Evolutionary conservation across 2,329 filamentous ascomycete genomes (phyloP), one percentile per base, ranked within the genome.

Genomic region (Neurospora crassa): DNA sequence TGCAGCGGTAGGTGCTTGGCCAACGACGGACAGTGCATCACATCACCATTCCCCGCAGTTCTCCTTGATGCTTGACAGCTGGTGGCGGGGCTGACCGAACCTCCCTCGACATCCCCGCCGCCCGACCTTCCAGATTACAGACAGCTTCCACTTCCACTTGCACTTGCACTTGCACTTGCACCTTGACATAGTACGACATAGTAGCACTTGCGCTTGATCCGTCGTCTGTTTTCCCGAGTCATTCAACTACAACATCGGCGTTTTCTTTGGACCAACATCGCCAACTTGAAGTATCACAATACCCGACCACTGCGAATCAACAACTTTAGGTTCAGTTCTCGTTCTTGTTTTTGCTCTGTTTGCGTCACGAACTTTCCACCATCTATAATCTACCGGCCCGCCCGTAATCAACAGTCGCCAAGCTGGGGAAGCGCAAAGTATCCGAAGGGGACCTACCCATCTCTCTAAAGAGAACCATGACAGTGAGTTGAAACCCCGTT

Each of bases 391-490:
- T 18, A 14, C 24, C 29, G 47, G 20, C 53, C 47, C 42, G 69
- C 47, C 29, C 70, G 68, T 43, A 59, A 12, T 29, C 47, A 70
- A 72, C 71, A 45, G 20, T 67, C 68, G 83, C 80, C 84, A 87
- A 87, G 81, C 86, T 87, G 87, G 88, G 87, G 85, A 91, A 91
- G 84, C 88, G 89, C 82, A 91, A 89, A 82, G 83, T 89, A 77
- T 90, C 89, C 75, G 82, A 83, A 82, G 86, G 86, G 83, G 87
- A 88, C 79, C 80, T 83, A 80, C 82, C 84, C 80, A 83, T 84
- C 77, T 84, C 84, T 80, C 82, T 83, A 68, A 90, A 90, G 82
- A 85, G 84, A 83, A 85, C 79, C 80, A 90, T 90, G 87, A 83
- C 86, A 78, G 89, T 90, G 81, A 82, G 88, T 84, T 67, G 41